A percentile compares a stretch with the other conserved stretches of the same genome.
Evolutionary conservation across 495 filamentous ascomycete genomes (phyloP).

Genomic region (Penicillium riverlandense): DNA sequence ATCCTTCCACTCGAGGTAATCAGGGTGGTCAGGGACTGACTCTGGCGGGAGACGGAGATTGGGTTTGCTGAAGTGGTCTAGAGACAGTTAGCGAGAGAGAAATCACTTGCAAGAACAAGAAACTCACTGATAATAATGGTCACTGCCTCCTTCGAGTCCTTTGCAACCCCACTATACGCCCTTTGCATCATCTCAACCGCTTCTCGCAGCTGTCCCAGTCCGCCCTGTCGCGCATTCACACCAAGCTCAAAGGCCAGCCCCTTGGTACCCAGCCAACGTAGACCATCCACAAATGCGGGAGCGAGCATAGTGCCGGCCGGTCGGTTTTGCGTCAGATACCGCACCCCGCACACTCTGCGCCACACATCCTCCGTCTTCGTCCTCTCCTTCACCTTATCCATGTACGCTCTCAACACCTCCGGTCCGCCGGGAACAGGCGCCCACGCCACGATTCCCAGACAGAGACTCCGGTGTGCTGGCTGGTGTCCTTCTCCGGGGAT

Average conservation of each 20-base stretch:
- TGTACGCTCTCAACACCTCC: constrained; percentile 38
- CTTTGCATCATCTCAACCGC: constrained; percentile 63
- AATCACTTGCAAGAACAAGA: background rate
- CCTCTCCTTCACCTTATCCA: constrained; percentile 33
- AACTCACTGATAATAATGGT: constrained; percentile 59
- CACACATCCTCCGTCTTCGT: constrained; percentile 25
- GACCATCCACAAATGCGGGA: constrained; percentile 55
- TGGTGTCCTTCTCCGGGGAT: constrained; percentile 52
- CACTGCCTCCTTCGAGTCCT: constrained; percentile 50
- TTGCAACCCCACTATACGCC: constrained; percentile 47
- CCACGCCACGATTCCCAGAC: constrained; percentile 70
- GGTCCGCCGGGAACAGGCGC: constrained; percentile 64
- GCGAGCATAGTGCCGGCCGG: constrained; percentile 52
- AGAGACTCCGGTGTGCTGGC: constrained; percentile 39
- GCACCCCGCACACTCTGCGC: constrained; percentile 60
- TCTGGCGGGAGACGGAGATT: constrained; percentile 47
- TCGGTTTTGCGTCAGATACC: constrained; percentile 78
- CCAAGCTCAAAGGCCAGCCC: constrained; percentile 72
- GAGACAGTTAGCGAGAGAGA: constrained; percentile 1
- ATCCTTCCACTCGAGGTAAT: constrained; percentile 47
- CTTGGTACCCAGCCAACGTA: constrained; percentile 58
- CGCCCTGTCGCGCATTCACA: constrained; percentile 63
- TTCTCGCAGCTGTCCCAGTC: constrained; percentile 64
- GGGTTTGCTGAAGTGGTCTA: constrained; percentile 87
- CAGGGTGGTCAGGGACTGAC: constrained; percentile 39